Conservation (phyloP, 2,329 filamentous ascomycete genomes). For the Macroventuria anomochaeta region DNA sequence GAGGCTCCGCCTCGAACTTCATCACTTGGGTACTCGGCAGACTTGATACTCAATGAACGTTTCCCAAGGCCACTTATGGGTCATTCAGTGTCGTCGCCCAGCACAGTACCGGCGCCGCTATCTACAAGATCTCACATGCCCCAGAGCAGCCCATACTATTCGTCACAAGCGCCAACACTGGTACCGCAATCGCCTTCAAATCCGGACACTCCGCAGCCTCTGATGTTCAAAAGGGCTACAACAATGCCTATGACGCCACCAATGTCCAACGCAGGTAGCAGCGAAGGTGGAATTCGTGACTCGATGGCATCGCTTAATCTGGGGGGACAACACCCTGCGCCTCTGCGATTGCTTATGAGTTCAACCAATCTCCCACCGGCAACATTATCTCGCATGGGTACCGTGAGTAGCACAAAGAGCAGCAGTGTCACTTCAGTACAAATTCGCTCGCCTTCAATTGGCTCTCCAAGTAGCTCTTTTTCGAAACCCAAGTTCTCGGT, state of each 20-base stretch:
- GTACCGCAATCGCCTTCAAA: not conserved
- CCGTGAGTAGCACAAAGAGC: constrained; percentile 16
- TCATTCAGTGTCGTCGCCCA: constrained; percentile 4
- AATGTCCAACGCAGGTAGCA: constrained; percentile 19
- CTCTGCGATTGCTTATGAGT: constrained; percentile 7
- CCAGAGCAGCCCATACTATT: not conserved
- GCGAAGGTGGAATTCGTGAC: constrained; percentile 20
- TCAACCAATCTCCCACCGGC: constrained; percentile 10
- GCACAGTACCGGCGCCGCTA: not conserved
- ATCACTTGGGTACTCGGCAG: constrained; percentile 2
- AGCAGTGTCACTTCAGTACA: constrained; percentile 13
- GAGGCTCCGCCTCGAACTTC: not conserved
- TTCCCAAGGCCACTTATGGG: not conserved
- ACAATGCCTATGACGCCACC: constrained; percentile 23
- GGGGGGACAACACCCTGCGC: constrained; percentile 1
- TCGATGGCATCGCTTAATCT: constrained; percentile 21
- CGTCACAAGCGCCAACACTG: constrained; percentile 2
- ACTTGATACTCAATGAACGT: not conserved
- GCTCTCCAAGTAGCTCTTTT: constrained; percentile 15
- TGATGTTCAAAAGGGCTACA: constrained; percentile 16
- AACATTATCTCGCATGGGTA: constrained; percentile 17
- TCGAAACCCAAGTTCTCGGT: constrained; percentile 20
- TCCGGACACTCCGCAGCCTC: constrained; percentile 14
- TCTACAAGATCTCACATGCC: not conserved
- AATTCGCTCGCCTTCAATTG: not conserved